phyloP scores from a whole-genome alignment of 257 asterid species.

The Knoxia roxburghii region DNA sequence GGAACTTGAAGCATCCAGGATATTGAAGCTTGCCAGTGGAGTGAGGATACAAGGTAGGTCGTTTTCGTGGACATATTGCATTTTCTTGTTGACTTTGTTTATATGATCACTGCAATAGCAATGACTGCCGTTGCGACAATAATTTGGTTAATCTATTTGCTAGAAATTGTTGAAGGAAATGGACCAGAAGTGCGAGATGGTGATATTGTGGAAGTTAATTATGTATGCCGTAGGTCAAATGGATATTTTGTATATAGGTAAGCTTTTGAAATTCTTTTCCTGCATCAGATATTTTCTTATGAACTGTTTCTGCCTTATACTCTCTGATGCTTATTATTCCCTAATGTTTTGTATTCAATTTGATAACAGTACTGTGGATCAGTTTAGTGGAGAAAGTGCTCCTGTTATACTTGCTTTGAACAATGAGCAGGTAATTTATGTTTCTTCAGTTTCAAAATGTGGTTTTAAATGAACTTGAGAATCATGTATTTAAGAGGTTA shows the following conservation, averaged over 20 bases:
- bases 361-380: conserved; percentile 66
- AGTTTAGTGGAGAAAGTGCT: conserved; percentile 78
- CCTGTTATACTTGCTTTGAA: conserved; percentile 65
- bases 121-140: too few species aligned
- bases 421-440: conserved; percentile 55
- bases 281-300: background rate
- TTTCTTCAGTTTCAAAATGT: conserved; percentile 13
- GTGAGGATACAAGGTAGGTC: conserved; percentile 76
- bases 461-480: conserved; percentile 9
- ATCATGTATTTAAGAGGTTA: background rate
- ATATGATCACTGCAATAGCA: too few species aligned
- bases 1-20: conserved; percentile 82
- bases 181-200: conserved; percentile 73
- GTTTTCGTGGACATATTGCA: background rate
- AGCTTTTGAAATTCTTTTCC: background rate
- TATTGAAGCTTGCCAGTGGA: conserved; percentile 72
- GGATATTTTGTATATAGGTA: conserved; percentile 97
- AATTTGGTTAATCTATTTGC: conserved; percentile 6
- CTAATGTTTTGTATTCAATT: background rate
- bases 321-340: background rate
- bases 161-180: conserved; percentile 80
- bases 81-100: background rate
- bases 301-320: too few species aligned
- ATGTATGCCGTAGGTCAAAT: conserved; percentile 88
- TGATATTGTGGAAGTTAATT: conserved; percentile 72